Evolutionary conservation across 257 asterid genomes (phyloP), one percentile per base, ranked within the genome.

Genomic region (Avicennia marina): DNA sequence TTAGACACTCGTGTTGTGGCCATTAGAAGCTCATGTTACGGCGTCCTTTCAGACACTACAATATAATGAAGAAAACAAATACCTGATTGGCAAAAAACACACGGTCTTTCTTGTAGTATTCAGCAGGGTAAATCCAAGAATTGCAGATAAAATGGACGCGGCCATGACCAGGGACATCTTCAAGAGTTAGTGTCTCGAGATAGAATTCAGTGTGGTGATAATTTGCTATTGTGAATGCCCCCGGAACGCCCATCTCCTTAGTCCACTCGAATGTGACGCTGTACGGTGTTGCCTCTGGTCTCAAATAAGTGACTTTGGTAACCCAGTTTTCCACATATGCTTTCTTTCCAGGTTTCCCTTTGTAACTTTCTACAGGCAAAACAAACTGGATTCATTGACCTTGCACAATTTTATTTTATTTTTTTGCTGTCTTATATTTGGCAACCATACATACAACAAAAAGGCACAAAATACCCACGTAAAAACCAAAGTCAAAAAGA

Each of bases 41-140:
- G n/a, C n/a, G n/a, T n/a, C n/a, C n/a, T n/a, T n/a, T n/a, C n/a
- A n/a, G n/a, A n/a, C n/a, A 29, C 3, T 2, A 3, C 7, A 29
- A 2, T 24, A 19, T 11, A 17, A n/a, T 18, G 22, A 39, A 21
- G 6, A 36, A 43, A 19, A n/a, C 15, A 0, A 32, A 3, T 70
- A 84, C 95, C 87, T 88, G 77, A 68, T 85, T 88, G 20, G 90
- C 44, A 27, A 88, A 88, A 68, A 88, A 88, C 38, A 85, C 53
- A 4, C 95, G 86, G 52, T 76, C 77, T 25, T 62, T 66, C 29
- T 73, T 58, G 78, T 88, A 82, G 48, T 50, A 55, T 19, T 78
- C 65, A 31, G 81, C 69, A 2, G 83, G 86, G 60, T 85, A 88
- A 65, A 88, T 75, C 95, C 96, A 88, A 13, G 96, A 88, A 64